These are phyloP conservation scores for Mediolabrus comicus DNA, from an alignment of 108 stramenopile genomes.

Conservation along the genomic window DNA sequence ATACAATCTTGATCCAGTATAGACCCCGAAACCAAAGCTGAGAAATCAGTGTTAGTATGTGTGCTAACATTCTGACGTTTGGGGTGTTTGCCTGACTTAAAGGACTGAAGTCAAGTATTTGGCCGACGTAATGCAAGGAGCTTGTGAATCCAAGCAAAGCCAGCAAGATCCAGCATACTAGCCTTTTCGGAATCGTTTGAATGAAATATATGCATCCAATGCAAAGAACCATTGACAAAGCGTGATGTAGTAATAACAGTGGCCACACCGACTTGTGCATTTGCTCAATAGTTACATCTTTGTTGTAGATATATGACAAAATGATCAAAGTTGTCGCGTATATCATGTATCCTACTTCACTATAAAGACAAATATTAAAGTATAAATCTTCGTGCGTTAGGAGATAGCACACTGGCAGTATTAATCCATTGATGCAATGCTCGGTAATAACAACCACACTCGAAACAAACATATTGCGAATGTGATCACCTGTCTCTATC, in stretches of 20 bases:
- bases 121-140: slow-evolving; percentile 29
- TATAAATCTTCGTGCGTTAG: slow-evolving; percentile 17
- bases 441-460: slow-evolving; percentile 22
- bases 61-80: slow-evolving; percentile 17
- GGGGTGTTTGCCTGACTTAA: slow-evolving; percentile 26
- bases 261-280: slow-evolving; percentile 39
- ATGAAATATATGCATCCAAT: slow-evolving; percentile 22
- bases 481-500: slow-evolving; percentile 27
- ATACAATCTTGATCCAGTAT: slow-evolving; percentile 23
- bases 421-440: slow-evolving; percentile 29
- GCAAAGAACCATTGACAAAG: slow-evolving; percentile 19
- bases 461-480: slow-evolving; percentile 31
- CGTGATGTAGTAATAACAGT: slow-evolving; percentile 26
- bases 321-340: slow-evolving; percentile 13
- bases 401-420: slow-evolving; percentile 22
- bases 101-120: slow-evolving; percentile 39
- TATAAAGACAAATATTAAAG: slow-evolving; percentile 28
- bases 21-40: slow-evolving; percentile 28
- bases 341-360: slow-evolving; percentile 32
- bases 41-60: slow-evolving; percentile 19
- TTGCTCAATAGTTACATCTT: slow-evolving; percentile 36
- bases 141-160: slow-evolving; percentile 33
- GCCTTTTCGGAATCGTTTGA: slow-evolving; percentile 15
- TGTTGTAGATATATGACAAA: slow-evolving; percentile 14
- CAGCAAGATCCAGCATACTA: slow-evolving; percentile 21